Percentiles rank a stretch among this genome's conserved stretches.
Conservation (phyloP, 2,329 filamentous ascomycete species). For the Colletotrichum sp. region DNA sequence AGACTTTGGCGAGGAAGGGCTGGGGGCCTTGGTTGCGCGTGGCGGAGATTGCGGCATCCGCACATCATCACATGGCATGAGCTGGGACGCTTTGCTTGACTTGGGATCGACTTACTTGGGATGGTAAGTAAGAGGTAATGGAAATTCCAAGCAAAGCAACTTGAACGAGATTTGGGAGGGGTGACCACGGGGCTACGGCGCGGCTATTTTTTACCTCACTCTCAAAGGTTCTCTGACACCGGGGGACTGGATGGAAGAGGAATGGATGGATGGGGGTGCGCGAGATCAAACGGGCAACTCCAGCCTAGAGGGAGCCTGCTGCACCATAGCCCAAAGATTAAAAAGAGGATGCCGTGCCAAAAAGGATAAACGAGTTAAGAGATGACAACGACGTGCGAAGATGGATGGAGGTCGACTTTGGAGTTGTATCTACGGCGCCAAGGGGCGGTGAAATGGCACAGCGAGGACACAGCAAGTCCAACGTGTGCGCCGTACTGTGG, state of each 20-base stretch:
- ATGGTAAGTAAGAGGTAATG: not conserved
- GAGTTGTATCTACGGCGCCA: slow-evolving; percentile 7
- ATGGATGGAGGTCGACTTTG: slow-evolving; percentile 3
- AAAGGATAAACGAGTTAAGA: not conserved
- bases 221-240: not conserved
- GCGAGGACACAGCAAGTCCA: slow-evolving; percentile 7
- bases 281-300: not conserved
- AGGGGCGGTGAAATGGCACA: slow-evolving; percentile 10
- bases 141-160: not conserved
- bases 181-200: not conserved
- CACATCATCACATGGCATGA: slow-evolving; percentile 18
- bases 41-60: slow-evolving; percentile 15
- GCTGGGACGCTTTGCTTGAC: slow-evolving; percentile 13
- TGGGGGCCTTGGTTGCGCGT: not conserved
- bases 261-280: not conserved
- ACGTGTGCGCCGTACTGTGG: slow-evolving; percentile 16
- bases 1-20: not conserved
- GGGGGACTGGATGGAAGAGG: not conserved
- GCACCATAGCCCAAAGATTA: not conserved
- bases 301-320: not conserved
- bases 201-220: not conserved
- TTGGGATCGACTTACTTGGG: not conserved
- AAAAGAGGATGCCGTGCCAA: not conserved
- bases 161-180: not conserved
- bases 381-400: slow-evolving; percentile 19